Percentiles rank a stretch among this genome's conserved stretches.
These are phyloP conservation scores for Globisporangium uncinulatum DNA, from an alignment of 352 stramenopile species.

Conservation along the genomic window DNA sequence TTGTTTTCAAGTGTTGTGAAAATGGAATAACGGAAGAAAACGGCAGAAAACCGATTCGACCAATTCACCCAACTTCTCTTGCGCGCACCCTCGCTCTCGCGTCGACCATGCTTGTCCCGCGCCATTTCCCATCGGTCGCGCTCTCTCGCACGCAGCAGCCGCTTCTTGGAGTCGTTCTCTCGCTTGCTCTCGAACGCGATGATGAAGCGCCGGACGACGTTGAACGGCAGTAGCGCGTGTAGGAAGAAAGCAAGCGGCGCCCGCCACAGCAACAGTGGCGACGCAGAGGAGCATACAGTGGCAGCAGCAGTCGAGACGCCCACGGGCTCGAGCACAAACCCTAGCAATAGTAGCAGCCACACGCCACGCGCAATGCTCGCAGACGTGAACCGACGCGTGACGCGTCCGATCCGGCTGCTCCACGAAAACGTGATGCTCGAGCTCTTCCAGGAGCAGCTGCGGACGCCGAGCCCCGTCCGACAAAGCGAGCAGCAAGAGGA, in stretches of 20 bases:
- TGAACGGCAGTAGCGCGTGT: background rate
- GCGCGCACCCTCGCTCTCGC: no score
- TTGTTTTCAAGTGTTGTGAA: no score
- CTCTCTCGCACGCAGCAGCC: no score
- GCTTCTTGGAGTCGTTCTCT: background rate
- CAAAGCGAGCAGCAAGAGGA: conserved; percentile 2
- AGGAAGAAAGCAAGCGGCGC: background rate
- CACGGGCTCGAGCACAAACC: background rate
- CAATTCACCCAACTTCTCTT: no score
- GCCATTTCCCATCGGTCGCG: background rate
- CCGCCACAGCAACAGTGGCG: background rate
- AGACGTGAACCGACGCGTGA: conserved; percentile 6
- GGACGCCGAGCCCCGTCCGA: conserved; percentile 10
- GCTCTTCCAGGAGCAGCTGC: conserved; percentile 37
- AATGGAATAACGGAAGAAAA: no score
- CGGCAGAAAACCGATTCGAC: no score
- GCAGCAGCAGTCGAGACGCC: conserved; percentile 6
- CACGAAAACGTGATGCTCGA: conserved; percentile 36
- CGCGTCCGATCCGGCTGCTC: conserved; percentile 23
- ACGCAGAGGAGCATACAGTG: no score
- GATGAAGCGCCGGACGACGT: background rate
- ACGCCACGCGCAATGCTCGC: no score
- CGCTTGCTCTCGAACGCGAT: background rate
- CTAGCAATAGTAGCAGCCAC: no score
- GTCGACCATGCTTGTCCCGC: no score